A percentile compares a stretch with the other conserved stretches of the same genome.
Conservation (phyloP, 23 red algal genomes). For the Gracilaria gracilis region DNA sequence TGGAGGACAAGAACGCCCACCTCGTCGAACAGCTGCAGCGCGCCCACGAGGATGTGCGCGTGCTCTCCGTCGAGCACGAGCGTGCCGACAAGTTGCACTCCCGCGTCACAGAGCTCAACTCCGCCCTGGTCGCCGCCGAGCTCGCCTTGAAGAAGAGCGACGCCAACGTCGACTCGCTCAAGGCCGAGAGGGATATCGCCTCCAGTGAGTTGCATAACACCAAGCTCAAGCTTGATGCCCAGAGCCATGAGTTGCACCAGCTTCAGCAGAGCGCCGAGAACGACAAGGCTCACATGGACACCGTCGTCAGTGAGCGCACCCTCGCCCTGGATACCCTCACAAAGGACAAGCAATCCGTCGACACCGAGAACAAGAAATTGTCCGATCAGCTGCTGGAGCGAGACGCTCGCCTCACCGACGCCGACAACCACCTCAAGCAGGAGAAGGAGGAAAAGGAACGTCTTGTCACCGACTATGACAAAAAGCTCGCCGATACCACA, state of each 20-base stretch:
- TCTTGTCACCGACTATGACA: constrained; percentile 9
- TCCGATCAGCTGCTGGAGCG: not conserved
- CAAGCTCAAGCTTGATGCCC: constrained; percentile 28
- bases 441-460: not conserved
- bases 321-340: constrained; percentile 19
- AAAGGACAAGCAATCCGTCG: constrained; percentile 13
- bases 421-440: not conserved
- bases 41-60: constrained; percentile 33
- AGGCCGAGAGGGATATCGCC: constrained; percentile 13
- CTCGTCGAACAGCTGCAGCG: constrained; percentile 18
- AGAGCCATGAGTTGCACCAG: not conserved
- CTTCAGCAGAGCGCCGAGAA: not conserved
- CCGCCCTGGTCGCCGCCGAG: constrained; percentile 13
- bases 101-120: constrained; percentile 5
- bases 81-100: constrained; percentile 9
- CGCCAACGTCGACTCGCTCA: constrained; percentile 41
- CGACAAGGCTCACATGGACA: constrained; percentile 24
- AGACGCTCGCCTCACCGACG: not conserved
- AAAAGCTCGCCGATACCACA: not conserved
- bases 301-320: constrained; percentile 8
- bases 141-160: constrained; percentile 51
- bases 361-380: constrained; percentile 27
- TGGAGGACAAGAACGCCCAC: constrained; percentile 63
- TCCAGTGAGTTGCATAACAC: constrained; percentile 24
- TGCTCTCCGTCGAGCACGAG: constrained; percentile 30